phyloP scores from a whole-genome alignment of 176 grass and related monocot genomes.

The Cenchrus fungigraminus region DNA sequence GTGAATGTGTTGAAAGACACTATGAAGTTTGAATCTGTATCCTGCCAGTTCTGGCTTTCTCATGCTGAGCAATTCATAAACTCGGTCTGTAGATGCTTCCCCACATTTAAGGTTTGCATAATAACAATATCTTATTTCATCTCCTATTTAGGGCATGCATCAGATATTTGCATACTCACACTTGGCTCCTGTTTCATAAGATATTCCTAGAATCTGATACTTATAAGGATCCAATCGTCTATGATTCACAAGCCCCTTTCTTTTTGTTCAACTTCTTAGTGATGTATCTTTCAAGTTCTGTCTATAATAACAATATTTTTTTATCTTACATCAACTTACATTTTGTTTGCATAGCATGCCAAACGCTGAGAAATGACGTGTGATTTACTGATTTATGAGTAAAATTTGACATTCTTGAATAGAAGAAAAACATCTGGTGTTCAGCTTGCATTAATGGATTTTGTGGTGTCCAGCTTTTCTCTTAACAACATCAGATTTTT shows the following conservation, averaged over 20 bases:
- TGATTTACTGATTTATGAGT: conserved; percentile 9
- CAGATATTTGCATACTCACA: neutral
- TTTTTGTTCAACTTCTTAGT: neutral
- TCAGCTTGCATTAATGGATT: neutral
- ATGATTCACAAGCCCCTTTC: conserved; percentile 1
- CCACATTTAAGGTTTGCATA: neutral
- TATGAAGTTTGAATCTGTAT: neutral
- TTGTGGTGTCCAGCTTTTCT: too few species aligned
- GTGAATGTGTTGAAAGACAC: neutral
- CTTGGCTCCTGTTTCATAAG: neutral
- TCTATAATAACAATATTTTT: conserved; percentile 2
- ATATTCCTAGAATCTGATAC: neutral
- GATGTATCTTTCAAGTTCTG: neutral
- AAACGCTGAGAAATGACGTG: conserved; percentile 6
- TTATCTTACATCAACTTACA: neutral
- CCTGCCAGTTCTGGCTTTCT: neutral
- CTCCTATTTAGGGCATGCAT: neutral
- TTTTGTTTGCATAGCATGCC: neutral
- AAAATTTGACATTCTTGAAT: neutral
- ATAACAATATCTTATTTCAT: conserved; percentile 8
- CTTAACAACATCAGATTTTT: too few species aligned
- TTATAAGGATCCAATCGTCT: neutral
- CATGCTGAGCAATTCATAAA: neutral
- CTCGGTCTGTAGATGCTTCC: neutral
- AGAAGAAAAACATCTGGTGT: neutral